These are phyloP conservation scores for Penicillium soppii DNA, from an alignment of 495 filamentous ascomycete species.

Conservation along the genomic window DNA sequence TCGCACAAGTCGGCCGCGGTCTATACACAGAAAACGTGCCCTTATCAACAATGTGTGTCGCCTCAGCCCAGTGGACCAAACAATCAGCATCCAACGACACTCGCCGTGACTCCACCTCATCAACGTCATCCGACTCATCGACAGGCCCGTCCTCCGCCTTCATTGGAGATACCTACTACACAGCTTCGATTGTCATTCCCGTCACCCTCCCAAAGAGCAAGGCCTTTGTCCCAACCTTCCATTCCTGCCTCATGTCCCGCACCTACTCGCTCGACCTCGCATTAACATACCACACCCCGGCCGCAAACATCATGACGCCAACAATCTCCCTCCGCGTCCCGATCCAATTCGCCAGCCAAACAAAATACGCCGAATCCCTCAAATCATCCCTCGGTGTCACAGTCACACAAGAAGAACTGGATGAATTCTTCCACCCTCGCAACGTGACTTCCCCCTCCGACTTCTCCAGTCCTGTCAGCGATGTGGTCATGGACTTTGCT, in stretches of 20 bases:
- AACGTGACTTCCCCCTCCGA: conserved; percentile 22
- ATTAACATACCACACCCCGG: conserved; percentile 59
- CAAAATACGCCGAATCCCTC: conserved; percentile 14
- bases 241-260: conserved; percentile 79
- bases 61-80: conserved; percentile 64
- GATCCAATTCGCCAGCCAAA: conserved; percentile 62
- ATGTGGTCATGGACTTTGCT: conserved; percentile 15
- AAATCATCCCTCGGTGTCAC: conserved; percentile 19
- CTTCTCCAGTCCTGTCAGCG: background rate
- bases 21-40: conserved; percentile 61
- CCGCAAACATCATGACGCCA: conserved; percentile 52
- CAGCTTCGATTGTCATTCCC: conserved; percentile 67
- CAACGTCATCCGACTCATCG: conserved; percentile 29
- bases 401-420: conserved; percentile 36
- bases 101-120: conserved; percentile 62
- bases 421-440: conserved; percentile 41
- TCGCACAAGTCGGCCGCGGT: conserved; percentile 56
- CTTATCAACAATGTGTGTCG: conserved; percentile 65
- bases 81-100: conserved; percentile 30
- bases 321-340: conserved; percentile 67
- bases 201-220: conserved; percentile 69
- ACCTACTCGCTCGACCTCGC: conserved; percentile 73
- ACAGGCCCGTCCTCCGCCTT: conserved; percentile 43
- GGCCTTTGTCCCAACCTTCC: conserved; percentile 82
- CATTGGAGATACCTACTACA: conserved; percentile 56